Conservation (phyloP, 1,284 basidiomycete genomes). For the Apiotrichum mycotoxinovorans region DNA sequence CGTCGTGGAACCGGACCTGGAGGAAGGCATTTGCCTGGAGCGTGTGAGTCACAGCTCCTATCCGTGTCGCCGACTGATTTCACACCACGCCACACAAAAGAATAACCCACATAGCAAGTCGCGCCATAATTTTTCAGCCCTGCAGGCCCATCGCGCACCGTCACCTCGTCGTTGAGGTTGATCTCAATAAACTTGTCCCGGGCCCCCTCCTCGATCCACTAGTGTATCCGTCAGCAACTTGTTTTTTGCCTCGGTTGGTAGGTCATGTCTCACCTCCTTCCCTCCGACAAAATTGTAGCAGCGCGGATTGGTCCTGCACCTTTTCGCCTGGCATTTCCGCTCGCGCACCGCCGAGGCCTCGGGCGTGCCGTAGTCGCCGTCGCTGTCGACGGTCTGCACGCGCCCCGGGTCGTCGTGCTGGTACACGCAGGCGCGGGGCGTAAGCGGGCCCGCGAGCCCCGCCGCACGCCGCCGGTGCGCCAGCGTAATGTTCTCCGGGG, state of each 20-base stretch:
- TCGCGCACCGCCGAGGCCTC: constrained; percentile 1
- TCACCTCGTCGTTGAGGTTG: constrained; percentile 56
- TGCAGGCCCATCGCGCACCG: constrained; percentile 63
- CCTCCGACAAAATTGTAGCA: constrained; percentile 83
- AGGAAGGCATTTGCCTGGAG: constrained; percentile 76
- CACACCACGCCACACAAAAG: not conserved
- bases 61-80: constrained; percentile 7
- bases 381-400: not conserved
- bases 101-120: constrained; percentile 74
- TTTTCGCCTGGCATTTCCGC: constrained; percentile 58
- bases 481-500: constrained; percentile 59
- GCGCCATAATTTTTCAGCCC: constrained; percentile 90
- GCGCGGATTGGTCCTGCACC: constrained; percentile 68
- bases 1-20: constrained; percentile 70
- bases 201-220: constrained; percentile 58
- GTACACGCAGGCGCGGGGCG: not conserved
- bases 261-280: constrained; percentile 53
- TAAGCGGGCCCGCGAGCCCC: constrained; percentile 55
- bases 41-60: too few relatives aligned
- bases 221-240: constrained; percentile 24
- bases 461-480: constrained; percentile 65
- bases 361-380: not conserved
- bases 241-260: too few relatives aligned
- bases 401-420: not conserved
- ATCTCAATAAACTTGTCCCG: constrained; percentile 57